phyloP scores from a whole-genome alignment of 805 yeast species.

The Nakazawaea peltata region DNA sequence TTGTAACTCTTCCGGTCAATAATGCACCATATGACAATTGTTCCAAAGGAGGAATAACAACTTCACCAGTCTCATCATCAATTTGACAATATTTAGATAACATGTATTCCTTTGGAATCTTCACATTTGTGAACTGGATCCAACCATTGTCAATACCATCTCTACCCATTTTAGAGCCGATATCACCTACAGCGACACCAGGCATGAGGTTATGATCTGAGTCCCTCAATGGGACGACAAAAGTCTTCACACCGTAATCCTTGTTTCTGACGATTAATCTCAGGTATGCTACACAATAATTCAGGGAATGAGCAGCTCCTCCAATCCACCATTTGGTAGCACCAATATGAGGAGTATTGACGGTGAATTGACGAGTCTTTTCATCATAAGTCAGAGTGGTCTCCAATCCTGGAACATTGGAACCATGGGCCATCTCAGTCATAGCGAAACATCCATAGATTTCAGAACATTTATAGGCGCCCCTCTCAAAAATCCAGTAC shows the following conservation, averaged over 20 bases:
- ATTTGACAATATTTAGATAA: slow-evolving; percentile 73
- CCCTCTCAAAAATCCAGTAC: slow-evolving; percentile 74
- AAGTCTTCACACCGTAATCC: slow-evolving; percentile 89
- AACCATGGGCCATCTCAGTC: slow-evolving; percentile 93
- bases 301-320: slow-evolving; percentile 93
- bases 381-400: slow-evolving; percentile 82
- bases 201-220: slow-evolving; percentile 62
- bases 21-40: slow-evolving; percentile 86
- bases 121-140: slow-evolving; percentile 83
- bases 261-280: slow-evolving; percentile 72
- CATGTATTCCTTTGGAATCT: slow-evolving; percentile 80
- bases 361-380: slow-evolving; percentile 55
- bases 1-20: slow-evolving; percentile 80
- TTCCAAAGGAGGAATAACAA: slow-evolving; percentile 74
- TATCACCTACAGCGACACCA: slow-evolving; percentile 83
- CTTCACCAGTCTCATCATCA: slow-evolving; percentile 53
- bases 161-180: slow-evolving; percentile 93
- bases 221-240: slow-evolving; percentile 86
- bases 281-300: slow-evolving; percentile 81
- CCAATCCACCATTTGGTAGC: slow-evolving; percentile 99
- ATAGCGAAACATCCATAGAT: slow-evolving; percentile 85
- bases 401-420: slow-evolving; percentile 88
- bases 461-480: slow-evolving; percentile 49
- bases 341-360: slow-evolving; percentile 83
- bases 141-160: slow-evolving; percentile 96